phyloP scores from a whole-genome alignment of 306 rosid species.

The Acacia confusa region DNA sequence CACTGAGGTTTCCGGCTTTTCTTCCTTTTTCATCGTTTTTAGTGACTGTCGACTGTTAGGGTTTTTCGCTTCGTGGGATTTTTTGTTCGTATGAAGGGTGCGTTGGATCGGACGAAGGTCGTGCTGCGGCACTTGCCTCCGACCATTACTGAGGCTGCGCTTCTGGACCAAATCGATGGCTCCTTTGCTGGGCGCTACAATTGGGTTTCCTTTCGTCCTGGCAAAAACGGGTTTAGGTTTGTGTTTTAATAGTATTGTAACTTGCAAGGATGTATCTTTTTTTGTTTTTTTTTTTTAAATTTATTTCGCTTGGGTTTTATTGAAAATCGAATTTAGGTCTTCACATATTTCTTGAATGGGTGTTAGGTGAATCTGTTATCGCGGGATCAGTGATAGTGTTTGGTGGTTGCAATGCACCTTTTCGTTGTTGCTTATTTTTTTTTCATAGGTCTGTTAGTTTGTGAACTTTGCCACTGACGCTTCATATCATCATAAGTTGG shows the following conservation, averaged over 20 bases:
- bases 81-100: conserved; percentile 39
- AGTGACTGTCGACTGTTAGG: conserved; percentile 28
- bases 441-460: background rate
- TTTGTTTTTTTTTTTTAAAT: background rate
- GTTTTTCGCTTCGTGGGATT: conserved; percentile 28
- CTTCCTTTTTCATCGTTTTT: background rate
- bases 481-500: background rate
- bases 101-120: conserved; percentile 74
- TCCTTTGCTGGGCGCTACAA: conserved; percentile 63
- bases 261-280: background rate
- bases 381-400: background rate
- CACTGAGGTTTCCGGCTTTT: conserved; percentile 4
- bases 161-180: conserved; percentile 52
- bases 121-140: conserved; percentile 84
- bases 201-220: conserved; percentile 63
- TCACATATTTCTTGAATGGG: background rate
- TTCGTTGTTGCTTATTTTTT: background rate
- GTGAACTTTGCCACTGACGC: background rate
- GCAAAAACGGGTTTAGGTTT: conserved; percentile 44
- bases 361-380: background rate
- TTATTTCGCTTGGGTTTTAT: background rate
- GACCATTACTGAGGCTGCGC: conserved; percentile 45
- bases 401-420: background rate
- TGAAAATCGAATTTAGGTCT: background rate
- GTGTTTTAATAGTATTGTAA: background rate